Evolutionary conservation across 805 yeast genomes (phyloP), one percentile per base, ranked within the genome.

Genomic region (Metschnikowia lunata): DNA sequence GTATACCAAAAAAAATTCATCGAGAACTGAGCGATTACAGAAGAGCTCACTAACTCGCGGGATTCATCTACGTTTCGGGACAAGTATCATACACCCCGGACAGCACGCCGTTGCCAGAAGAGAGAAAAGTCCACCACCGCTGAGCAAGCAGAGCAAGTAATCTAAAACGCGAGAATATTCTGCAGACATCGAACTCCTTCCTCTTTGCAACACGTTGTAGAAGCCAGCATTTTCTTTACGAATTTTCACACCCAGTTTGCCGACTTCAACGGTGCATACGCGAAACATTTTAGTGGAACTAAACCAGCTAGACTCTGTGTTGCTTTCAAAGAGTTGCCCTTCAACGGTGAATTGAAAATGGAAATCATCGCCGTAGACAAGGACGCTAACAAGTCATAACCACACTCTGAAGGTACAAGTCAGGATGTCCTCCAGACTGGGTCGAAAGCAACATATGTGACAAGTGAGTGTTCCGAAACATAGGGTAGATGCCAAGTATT

Each of bases 251-350:
- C 65, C 32, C 79, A 85, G 63, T 93, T 93, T 61, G 88, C 78
- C 49, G 85, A 79, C 51, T 86, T 93, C 74, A 93, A 93, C 73
- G 76, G 74, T 54, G 41, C 5, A 18, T 93, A 93, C 70, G 81
- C 80, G 47, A 76, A 82, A 66, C 83, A 85, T 69, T 88, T 88
- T 72, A 76, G 63, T 59, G 72, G 69, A 37, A 91, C 84, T 71
- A 85, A 84, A 66, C 98, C 99, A 36, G 98, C 98, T 33, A 88
- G 99, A 79, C 86, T 97, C 2, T 93, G 97, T 75, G 95, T 93
- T 57, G 97, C 97, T 36, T 98, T 90, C 51, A 83, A 82, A 68
- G 82, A 80, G 51, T 82, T 93, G 57, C 99, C 99, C 49, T 79
- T 93, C 66, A 88, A 88, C 49, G 88, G 82, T 49, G 86, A 80